Evolutionary conservation across 2,329 filamentous ascomycete genomes (phyloP), one percentile per base, ranked within the genome.

Genomic region (Phialemoniopsis sp.): DNA sequence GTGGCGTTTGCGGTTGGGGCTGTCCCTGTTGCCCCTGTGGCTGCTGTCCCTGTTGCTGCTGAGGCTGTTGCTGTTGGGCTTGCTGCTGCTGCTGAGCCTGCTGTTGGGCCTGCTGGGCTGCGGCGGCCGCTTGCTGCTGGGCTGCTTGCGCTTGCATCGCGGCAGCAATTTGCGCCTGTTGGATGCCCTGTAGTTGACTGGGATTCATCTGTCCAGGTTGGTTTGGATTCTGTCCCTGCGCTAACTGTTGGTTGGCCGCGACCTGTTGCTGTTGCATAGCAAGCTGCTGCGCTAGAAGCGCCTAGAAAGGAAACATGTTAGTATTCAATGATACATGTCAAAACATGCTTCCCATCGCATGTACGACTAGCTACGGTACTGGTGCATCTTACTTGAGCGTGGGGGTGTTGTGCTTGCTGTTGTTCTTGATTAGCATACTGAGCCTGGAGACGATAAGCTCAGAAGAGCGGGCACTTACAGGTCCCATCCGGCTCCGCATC

Each of bases 201-300:
- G 67, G 59, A 29, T 62, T 70, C 61, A 76, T 72, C 39, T 62
- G 67, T 51, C 66, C 65, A 18, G 59, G 64, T 45, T 78, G 74
- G 15, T 67, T 68, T 17, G 62, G 67, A 42, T 66, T 64, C 17
- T 63, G 64, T 5, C 54, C 65, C 42, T 64, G 63, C 55, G 60
- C 63, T 55, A 66, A 63, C 47, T 58, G 67, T 42, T 59, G 63
- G 21, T 62, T 63, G 4, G 63, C 60, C 59, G 62, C 50, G 63
- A 60, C 48, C 39, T 58, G 55, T 41, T 68, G 64, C 30, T 72
- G 68, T 42, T 72, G 68, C 30, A 73, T 53, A 10, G 67, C 68
- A 30, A 72, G 52, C 36, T 72, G 70, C 34, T 72, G 70, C 4
- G 64, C 69, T 45, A 76, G 56, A 42, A 75, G 58, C 17, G 56